Evolutionary conservation across 345 rosid genomes (phyloP), one percentile per base, ranked within the genome.

Genomic region (Lenwebbia sp.): DNA sequence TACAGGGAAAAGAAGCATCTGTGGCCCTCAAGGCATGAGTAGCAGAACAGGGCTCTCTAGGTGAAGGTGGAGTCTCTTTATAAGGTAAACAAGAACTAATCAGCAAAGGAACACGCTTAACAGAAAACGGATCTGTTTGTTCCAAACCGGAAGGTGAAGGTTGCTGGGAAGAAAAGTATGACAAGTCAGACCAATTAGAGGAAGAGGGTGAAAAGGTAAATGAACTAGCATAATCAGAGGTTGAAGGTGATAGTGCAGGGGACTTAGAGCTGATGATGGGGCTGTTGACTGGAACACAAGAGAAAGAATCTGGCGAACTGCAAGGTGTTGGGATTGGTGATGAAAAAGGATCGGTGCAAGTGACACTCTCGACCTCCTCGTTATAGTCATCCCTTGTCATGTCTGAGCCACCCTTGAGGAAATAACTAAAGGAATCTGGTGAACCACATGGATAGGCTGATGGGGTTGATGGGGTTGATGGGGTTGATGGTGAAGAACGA

Each of bases 181-280:
- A 90, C 33, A 91, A 87, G 91, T 94, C 96, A 83, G 95, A 93
- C 95, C 94, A 93, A 86, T 92, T 94, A 75, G 95, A 92, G 53
- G 95, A 93, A 17, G 95, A 91, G 37, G 96, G 96, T 74, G 96
- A 94, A 85, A 94, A 93, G 85, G 91, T 86, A 86, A 93, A 92
- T 37, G 94, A 93, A 88, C 94, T 94, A 50, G 93, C 92, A 88
- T 92, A 92, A 85, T 92, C 96, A 40, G 95, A 93, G 62, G 92
- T 90, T 83, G 96, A 94, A 86, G 96, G 96, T 54, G 95, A 94
- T 23, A 92, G 89, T 5, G 93, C 88, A 51, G 96, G 94, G 40
- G 96, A 94, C 88, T 93, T 94, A 76, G 92, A 89, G 65, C 89
- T 84, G 70, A 88, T 86, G 62, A 89, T 93, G 54, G 93, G 90